Base-by-base conservation (phyloP, 768 basidiomycete species). In the Ramaria rubella region DNA sequence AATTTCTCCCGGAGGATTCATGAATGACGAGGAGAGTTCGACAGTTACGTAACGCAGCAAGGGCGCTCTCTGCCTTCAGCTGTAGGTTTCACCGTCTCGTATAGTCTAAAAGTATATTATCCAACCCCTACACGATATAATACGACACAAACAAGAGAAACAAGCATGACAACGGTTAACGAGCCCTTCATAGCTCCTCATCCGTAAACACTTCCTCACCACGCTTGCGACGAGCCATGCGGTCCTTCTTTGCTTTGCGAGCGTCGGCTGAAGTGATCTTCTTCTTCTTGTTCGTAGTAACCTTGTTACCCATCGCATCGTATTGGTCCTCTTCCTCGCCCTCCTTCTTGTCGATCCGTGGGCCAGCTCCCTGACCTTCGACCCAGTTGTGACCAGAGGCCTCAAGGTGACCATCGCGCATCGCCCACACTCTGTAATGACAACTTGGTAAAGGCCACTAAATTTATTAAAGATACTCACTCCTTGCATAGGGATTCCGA, bases 311-410 rank as follows among this genome's bases (percentile, higher is more conserved):
- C 89, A 99, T 90, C 23, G 96, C 96, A 70, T 99, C 96, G 69
- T 89, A 98, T 65, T 81, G 75, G 38, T 83, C 93, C 49, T 94
- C 91, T 60, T 96, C 94, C 63, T 91, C 91, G 49, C 86, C 94
- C 5, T 82, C 88, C 67, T 82, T 82, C 83, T 93, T 89, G 81
- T 96, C 96, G 65, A 99, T 98, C 58, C 94, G 85, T 43, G 93
- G 72, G 11, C 95, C 95, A 19, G 92, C 80, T 55, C 96, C 96
- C 73, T 99, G 96, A 48, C 96, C 96, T 75, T 98, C 96, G 67
- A 96, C 93, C 95, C 94, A 96, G 82, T 96, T 95, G 81, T 95
- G 93, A 60, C 94, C 94, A 43, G 94, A 97, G 5, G 95, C 93
- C 77, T 94, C 92, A 61, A 98, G 85, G 64, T 78, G 85, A 67